Evolutionary conservation across 345 rosid species (phyloP), one percentile per base, ranked within the genome.

Genomic region (Diplotaxis tenuifolia): DNA sequence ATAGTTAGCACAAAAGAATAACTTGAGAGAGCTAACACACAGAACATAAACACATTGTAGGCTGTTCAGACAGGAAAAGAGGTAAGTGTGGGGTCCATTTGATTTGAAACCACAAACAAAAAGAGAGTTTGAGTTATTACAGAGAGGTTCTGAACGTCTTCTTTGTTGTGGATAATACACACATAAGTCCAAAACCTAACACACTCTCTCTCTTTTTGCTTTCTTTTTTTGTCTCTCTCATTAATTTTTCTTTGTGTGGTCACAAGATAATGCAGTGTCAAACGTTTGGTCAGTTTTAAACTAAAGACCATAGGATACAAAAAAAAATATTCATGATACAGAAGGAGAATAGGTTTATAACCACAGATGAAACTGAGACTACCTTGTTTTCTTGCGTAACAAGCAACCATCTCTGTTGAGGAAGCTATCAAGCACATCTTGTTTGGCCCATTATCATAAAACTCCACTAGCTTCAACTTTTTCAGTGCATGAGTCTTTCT

Each of bases 1-100:
- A 65, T 60, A 50, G 50, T 36, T 42, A 7, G 84, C 87, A 77
- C 79, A 80, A 76, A 81, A 0, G 70, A 36, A 11, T n/a, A 4
- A 59, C 57, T 56, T 27, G 42, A 68, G 14, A 27, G 56, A 69
- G 50, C 50, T 4, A 14, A 42, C 18, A 38, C 47, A 38, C 8
- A n/a, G 16, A 42, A 42, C 18, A n/a, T 5, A 74, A n/a, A n/a
- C n/a, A 69, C 55, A 18, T 12, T 73, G 77, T 4, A 60, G 61
- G 63, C 6, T 42, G 50, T 42, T 42, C 50, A 42, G 50, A 42
- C 50, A 42, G 50, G 50, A 42, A 14, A 18, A 5, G 6, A 42
- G 50, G 50, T 42, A 42, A 42, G 50, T 15, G 50, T 42, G 50
- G 50, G 50, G 50, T 42, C 50, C 50, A 42, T 42, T 42, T 42